phyloP scores from a whole-genome alignment of 768 basidiomycete genomes.

The Agrocybe chaxingu region DNA sequence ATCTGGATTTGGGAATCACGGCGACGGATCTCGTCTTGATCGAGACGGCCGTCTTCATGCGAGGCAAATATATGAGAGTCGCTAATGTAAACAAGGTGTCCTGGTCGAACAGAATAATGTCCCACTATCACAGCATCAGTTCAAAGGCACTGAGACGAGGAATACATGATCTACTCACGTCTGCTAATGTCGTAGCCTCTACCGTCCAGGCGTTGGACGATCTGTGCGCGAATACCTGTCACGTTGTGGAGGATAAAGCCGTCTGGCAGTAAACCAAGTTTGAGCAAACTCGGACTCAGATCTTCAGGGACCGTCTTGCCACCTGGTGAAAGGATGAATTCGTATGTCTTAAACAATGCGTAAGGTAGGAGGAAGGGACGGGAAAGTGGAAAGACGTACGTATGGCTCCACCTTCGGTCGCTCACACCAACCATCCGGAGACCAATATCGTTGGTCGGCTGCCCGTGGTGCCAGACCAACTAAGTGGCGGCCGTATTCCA shows the following conservation, averaged over 20 bases:
- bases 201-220: conserved; percentile 77
- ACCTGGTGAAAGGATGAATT: conserved; percentile 72
- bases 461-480: conserved; percentile 49
- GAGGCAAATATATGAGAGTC: conserved; percentile 48
- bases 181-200: conserved; percentile 85
- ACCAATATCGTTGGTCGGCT: conserved; percentile 58
- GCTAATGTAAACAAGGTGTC: conserved; percentile 80
- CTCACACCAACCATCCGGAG: conserved; percentile 72
- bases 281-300: conserved; percentile 60
- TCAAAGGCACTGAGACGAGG: not conserved
- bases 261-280: conserved; percentile 57
- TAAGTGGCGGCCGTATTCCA: conserved; percentile 79
- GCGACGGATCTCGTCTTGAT: conserved; percentile 20
- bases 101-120: conserved; percentile 73
- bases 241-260: conserved; percentile 79
- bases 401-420: conserved; percentile 63
- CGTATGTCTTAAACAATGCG: conserved; percentile 56
- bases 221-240: conserved; percentile 72
- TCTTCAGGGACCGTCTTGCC: conserved; percentile 62
- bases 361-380: not conserved
- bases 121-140: conserved; percentile 53
- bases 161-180: conserved; percentile 42
- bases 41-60: conserved; percentile 24
- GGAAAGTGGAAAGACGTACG: conserved; percentile 39
- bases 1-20: conserved; percentile 49